Evolutionary conservation across 2,329 filamentous ascomycete genomes (phyloP), one percentile per base, ranked within the genome.

Genomic region (Rhynchosporium graminicola): DNA sequence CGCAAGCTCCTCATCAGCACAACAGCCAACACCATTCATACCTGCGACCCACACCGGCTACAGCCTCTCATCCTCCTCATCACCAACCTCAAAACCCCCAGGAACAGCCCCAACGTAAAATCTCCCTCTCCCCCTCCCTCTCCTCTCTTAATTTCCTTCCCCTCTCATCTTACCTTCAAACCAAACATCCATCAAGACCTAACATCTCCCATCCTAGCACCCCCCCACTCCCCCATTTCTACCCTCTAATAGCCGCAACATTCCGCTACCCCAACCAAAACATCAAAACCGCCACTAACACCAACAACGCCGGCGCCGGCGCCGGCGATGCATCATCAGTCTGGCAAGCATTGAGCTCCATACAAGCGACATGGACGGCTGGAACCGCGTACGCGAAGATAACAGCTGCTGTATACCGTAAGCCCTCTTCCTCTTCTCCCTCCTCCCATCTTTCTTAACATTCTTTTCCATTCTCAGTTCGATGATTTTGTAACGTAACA

Each of bases 341-440:
- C 26, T 40, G 26, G 20, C 13, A 10, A 20, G 57, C 46, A 7
- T 36, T 59, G 15, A 59, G 46, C 42, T 51, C 57, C 26, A 36
- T 52, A 2, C 57, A 59, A 38, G 51, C 57, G 10, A 59, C 46
- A 48, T 59, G 57, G 57, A 52, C 57, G 12, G 33, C 33, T 10
- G 57, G 57, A 12, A 0, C 26, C 13, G 26, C n/a, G 13, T 59
- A 59, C 45, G 36, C 47, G 12, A 59, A 38, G 36, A 59, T 59
- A 13, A 59, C 47, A 6, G 20, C 46, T 42, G 57, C 57, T n/a
- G 13, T 59, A 12, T 45, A 59, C 38, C 20, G 57, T 59, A 51
- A 13, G 15, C n/a, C 20, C n/a, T 26, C 3, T 15, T 26, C 15
- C 20, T 20, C 43, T 15, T 10, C 4, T n/a, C 36, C 38, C 36